A percentile compares a stretch with the other conserved stretches of the same genome.
phyloP scores from a whole-genome alignment of 208 protist species.

The Leishmania major region DNA sequence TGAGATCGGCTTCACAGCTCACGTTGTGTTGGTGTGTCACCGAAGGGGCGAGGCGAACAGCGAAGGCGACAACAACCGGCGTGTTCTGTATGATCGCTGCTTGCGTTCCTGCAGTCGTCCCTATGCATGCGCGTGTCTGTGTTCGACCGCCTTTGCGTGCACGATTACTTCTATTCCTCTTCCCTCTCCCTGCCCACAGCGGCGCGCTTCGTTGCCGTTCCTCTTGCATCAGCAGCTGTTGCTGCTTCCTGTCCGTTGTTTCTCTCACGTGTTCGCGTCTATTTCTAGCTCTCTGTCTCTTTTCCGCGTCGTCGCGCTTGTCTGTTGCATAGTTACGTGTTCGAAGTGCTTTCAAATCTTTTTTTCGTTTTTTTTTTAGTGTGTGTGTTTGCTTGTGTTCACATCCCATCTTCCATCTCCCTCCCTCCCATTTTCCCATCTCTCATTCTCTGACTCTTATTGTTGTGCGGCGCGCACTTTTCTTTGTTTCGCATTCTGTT shows the following conservation, averaged over 20 bases:
- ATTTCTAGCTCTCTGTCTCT: neutral
- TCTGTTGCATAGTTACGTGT: neutral
- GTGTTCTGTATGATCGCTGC: neutral
- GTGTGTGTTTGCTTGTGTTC: neutral
- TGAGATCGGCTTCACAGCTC: neutral
- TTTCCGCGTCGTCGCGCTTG: neutral
- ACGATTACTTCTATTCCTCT: neutral
- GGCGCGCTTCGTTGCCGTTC: neutral
- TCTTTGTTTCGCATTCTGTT: slow-evolving; percentile 7
- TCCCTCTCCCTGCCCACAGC: neutral
- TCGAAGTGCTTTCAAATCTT: neutral
- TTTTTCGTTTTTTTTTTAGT: no score
- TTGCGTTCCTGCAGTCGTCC: neutral
- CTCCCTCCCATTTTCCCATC: neutral
- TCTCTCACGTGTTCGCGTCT: neutral
- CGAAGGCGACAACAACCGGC: neutral
- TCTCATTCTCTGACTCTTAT: neutral
- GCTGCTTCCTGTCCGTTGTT: neutral
- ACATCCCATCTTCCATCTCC: neutral
- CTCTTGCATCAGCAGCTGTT: neutral
- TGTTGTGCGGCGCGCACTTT: neutral
- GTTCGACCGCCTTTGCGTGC: neutral
- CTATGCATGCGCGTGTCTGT: neutral
- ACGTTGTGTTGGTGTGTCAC: neutral
- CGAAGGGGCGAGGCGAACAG: neutral